These are phyloP conservation scores for Spirogloea muscicola DNA, from an alignment of 139 green algal genomes.

Conservation along the genomic window DNA sequence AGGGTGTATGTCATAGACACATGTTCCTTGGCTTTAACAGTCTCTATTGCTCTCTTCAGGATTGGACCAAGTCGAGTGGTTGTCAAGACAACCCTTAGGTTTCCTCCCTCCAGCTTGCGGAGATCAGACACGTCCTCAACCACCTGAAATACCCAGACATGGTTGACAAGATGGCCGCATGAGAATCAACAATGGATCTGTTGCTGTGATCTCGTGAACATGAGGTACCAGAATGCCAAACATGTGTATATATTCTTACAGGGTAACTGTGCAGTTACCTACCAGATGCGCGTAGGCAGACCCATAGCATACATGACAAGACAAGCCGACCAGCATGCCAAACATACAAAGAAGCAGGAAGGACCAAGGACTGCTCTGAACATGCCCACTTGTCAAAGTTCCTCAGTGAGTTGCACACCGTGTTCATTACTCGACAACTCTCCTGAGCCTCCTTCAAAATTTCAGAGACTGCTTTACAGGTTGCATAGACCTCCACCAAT, in stretches of 20 bases:
- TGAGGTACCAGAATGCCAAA: too few species aligned
- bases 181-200: not conserved
- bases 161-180: not conserved
- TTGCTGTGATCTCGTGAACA: slow-evolving; percentile 3
- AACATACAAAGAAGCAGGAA: not conserved
- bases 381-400: too few species aligned
- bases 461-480: not conserved
- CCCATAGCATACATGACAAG: too few species aligned
- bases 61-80: not conserved
- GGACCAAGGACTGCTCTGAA: slow-evolving; percentile 1
- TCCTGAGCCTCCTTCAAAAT: slow-evolving; percentile 3
- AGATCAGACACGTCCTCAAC: slow-evolving; percentile 11
- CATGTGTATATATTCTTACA: too few species aligned
- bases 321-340: too few species aligned
- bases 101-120: slow-evolving; percentile 6
- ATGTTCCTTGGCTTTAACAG: not conserved
- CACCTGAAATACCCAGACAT: slow-evolving; percentile 7
- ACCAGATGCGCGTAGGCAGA: too few species aligned
- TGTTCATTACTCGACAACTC: slow-evolving; percentile 12
- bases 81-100: not conserved
- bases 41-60: not conserved
- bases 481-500: not conserved
- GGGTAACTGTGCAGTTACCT: too few species aligned
- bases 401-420: too few species aligned
- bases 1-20: not conserved